Base-by-base conservation (phyloP, 2,329 filamentous ascomycete genomes). In the Fusarium pseudograminearum region DNA sequence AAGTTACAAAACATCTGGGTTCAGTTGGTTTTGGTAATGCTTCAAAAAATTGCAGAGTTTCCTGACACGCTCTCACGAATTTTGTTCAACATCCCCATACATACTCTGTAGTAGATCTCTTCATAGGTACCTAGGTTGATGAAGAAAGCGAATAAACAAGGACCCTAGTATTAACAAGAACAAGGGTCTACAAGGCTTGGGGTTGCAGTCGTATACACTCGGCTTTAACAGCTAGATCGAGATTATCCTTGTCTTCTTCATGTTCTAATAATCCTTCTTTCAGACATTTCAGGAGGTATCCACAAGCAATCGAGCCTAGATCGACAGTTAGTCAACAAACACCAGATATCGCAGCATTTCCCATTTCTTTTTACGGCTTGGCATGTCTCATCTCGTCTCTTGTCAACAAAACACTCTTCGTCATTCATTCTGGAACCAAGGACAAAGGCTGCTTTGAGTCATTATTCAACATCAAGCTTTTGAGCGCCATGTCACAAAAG, bases 111-210 rank as follows among this genome's bases (percentile, higher is more conserved):
- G n/a, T n/a, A 33, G 5, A 40, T 8, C 45, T 26, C 22, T 41
- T 52, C 24, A 36, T 63, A 60, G 26, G 62, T 41, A 48, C 20
- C 28, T 59, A 60, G 26, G 62, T 44, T 44, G 18, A 50, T 40
- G 5, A 38, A 51, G 55, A 65, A 65, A 57, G 30, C 31, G 48
- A 57, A 56, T 55, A 67, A 71, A 57, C 52, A 50, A 57, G 47
- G 54, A 22, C 28, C 54, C 62, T 46, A 30, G 57, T 15, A 59
- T 56, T 16, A 31, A 26, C 14, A 40, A n/a, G 12, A 52, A n/a
- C 44, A 36, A 48, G 56, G 58, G 15, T 36, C 36, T 34, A 31
- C 36, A 42, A 48, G 56, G 58, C 15, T 28, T 38, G 22, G 48
- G 58, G 26, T 20, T 14, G 33, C 14, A 47, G 52, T 24, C 40